Conservation (phyloP, 2,329 filamentous ascomycete species). For the Calonectria hawksworthii region DNA sequence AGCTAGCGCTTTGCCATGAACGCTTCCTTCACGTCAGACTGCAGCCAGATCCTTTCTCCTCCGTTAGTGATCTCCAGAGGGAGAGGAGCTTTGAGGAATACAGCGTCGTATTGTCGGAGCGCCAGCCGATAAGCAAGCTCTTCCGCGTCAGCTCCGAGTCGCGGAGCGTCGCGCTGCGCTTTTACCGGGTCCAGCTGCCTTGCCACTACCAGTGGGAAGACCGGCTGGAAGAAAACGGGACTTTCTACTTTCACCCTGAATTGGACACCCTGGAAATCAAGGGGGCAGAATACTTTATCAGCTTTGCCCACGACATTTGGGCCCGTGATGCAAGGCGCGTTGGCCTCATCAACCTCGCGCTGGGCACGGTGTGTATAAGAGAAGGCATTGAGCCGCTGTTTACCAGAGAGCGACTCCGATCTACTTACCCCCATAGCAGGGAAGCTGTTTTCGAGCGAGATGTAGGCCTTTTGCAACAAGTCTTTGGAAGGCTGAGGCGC, state of each 20-base stretch:
- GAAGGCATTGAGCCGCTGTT: neutral
- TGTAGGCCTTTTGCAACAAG: neutral
- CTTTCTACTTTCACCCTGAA: neutral
- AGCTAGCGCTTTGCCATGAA: neutral
- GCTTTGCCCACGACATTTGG: neutral
- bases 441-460: neutral
- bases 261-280: neutral
- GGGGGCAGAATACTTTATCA: neutral
- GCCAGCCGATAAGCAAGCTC: neutral
- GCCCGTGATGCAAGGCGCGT: neutral
- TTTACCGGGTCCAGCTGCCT: neutral
- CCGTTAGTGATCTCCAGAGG: neutral
- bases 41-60: too few species aligned
- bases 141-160: neutral
- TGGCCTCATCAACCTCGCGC: neutral
- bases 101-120: neutral
- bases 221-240: neutral
- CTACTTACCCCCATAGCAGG: too few species aligned
- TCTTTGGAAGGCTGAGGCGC: neutral
- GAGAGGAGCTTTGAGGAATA: neutral
- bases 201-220: neutral
- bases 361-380: neutral
- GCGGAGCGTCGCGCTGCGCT: neutral
- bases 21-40: neutral
- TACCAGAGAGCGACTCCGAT: neutral